phyloP scores from a whole-genome alignment of 345 rosid genomes.

The Firmiana major region DNA sequence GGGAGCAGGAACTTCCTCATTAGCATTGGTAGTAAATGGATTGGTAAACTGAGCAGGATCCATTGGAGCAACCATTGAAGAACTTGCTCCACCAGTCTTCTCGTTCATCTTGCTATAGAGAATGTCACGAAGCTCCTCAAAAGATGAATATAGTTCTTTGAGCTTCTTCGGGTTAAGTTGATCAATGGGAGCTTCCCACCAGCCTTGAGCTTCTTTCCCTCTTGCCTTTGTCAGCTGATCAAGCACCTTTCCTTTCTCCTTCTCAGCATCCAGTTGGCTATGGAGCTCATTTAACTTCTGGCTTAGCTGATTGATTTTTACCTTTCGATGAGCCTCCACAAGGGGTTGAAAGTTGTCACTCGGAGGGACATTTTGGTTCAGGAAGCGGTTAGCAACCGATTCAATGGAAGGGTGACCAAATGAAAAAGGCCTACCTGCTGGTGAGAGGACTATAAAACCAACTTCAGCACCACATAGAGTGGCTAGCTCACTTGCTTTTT shows the following conservation, averaged over 20 bases:
- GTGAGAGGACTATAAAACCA: conserved; percentile 28
- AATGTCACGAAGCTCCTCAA: not conserved
- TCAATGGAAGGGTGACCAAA: conserved; percentile 38
- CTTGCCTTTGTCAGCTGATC: not conserved
- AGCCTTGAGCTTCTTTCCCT: not conserved
- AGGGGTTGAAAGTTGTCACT: conserved; percentile 13
- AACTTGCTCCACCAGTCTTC: not conserved
- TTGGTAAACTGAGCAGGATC: not conserved
- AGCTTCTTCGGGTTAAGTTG: conserved; percentile 13
- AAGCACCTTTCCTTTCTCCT: conserved; percentile 9
- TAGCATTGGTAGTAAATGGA: not conserved
- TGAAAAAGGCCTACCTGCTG: conserved; percentile 33
- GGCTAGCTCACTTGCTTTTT: conserved; percentile 39
- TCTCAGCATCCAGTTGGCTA: conserved; percentile 14
- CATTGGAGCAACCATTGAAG: not conserved
- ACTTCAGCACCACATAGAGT: conserved; percentile 28
- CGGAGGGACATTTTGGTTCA: not conserved
- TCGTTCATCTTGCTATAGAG: not conserved
- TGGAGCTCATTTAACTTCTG: conserved; percentile 4
- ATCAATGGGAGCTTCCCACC: conserved; percentile 26
- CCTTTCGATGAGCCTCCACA: conserved; percentile 30
- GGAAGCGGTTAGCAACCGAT: conserved; percentile 14
- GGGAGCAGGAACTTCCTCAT: not conserved
- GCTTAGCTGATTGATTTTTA: conserved; percentile 20
- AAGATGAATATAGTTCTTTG: not conserved